Evolutionary conservation across 108 stramenopile species (phyloP).

Genomic region (Aurantiochytrium sp.): DNA sequence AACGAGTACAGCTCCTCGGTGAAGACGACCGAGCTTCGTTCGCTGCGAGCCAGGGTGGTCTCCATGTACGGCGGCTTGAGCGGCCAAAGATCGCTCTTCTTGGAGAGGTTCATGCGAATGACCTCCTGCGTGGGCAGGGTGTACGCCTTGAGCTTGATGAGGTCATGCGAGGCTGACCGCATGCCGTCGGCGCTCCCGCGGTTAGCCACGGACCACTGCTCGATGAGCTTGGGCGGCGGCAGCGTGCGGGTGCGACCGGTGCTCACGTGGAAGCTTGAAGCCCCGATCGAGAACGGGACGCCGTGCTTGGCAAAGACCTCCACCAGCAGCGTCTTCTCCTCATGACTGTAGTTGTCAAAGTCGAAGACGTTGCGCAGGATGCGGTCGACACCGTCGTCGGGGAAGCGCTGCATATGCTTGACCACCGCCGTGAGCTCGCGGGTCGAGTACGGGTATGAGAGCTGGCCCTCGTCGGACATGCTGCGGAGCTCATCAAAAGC

Average conservation of each 20-base stretch:
- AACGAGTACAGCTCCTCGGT: constrained; percentile 9
- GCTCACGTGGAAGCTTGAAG: not conserved
- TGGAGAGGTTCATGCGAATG: not conserved
- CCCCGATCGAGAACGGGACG: constrained; percentile 21
- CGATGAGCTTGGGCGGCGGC: constrained; percentile 8
- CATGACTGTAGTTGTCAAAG: constrained; percentile 43
- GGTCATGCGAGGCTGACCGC: not conserved
- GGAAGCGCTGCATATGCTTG: constrained; percentile 38
- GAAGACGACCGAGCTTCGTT: not conserved
- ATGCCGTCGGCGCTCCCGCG: not conserved
- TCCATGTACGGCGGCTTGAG: constrained; percentile 4
- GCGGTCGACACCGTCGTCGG: constrained; percentile 26
- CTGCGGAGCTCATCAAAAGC: constrained; percentile 66
- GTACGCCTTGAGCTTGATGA: not conserved
- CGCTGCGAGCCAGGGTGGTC: not conserved
- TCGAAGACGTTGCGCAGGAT: constrained; percentile 30
- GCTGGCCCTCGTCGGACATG: constrained; percentile 32
- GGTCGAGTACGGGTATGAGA: constrained; percentile 37
- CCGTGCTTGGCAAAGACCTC: constrained; percentile 21
- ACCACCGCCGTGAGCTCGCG: constrained; percentile 36
- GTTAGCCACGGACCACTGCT: not conserved
- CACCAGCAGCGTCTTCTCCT: not conserved
- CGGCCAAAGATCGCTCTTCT: not conserved
- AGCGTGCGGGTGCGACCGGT: not conserved
- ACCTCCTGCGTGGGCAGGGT: not conserved